phyloP scores from a whole-genome alignment of 352 stramenopile genomes.

The Globisporangium paddicum region DNA sequence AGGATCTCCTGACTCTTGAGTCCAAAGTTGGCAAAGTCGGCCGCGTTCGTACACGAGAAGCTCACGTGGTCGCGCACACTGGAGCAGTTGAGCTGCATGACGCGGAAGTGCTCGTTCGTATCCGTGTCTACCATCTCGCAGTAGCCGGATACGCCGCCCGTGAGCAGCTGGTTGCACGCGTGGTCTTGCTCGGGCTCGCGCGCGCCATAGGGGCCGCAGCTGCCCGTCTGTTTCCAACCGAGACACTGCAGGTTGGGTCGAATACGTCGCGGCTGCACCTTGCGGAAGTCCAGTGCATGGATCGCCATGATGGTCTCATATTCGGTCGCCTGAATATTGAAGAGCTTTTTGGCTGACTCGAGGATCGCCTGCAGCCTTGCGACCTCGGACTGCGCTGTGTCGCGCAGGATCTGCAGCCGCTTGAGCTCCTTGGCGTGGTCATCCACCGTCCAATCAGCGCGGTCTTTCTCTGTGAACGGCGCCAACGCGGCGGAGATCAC shows the following conservation, averaged over 20 bases:
- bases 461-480: constrained; percentile 11
- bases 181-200: constrained; percentile 47
- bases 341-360: constrained; percentile 25
- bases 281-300: constrained; percentile 29
- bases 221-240: constrained; percentile 54
- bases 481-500: constrained; percentile 14
- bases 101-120: constrained; percentile 57
- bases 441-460: constrained; percentile 9
- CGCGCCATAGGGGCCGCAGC: constrained; percentile 37
- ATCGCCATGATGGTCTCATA: constrained; percentile 28
- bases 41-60: constrained; percentile 50
- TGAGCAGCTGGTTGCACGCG: constrained; percentile 39
- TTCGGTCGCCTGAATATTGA: constrained; percentile 24
- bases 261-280: constrained; percentile 24
- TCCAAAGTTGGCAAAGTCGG: constrained; percentile 63
- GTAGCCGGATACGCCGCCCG: constrained; percentile 44
- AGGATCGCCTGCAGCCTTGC: constrained; percentile 28
- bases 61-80: constrained; percentile 42
- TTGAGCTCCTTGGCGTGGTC: constrained; percentile 27
- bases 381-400: constrained; percentile 32
- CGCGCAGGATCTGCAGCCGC: constrained; percentile 29
- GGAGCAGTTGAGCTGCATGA: constrained; percentile 66
- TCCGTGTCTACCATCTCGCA: constrained; percentile 55
- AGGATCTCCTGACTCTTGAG: constrained; percentile 28
- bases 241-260: constrained; percentile 44